Evolutionary conservation across 2,329 filamentous ascomycete species (phyloP).

Genomic region (Microsporum ferrugineum): DNA sequence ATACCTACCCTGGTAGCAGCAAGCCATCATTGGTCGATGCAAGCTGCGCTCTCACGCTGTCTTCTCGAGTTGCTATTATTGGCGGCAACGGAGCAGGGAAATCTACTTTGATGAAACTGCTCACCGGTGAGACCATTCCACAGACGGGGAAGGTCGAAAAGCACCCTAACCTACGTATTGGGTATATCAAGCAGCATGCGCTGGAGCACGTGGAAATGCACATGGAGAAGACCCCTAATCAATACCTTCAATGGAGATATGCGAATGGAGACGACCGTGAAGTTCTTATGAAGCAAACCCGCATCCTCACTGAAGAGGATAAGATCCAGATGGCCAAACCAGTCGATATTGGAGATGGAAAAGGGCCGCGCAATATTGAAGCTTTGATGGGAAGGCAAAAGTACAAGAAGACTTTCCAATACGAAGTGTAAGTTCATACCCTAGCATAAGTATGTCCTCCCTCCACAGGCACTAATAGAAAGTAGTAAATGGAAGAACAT

Average conservation of each 20-base stretch:
- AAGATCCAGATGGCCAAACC: slow-evolving; percentile 83
- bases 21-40: slow-evolving; percentile 85
- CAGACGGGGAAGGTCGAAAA: slow-evolving; percentile 83
- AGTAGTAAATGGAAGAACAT: slow-evolving; percentile 71
- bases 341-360: slow-evolving; percentile 75
- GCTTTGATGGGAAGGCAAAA: slow-evolving; percentile 91
- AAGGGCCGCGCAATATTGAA: slow-evolving; percentile 66
- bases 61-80: slow-evolving; percentile 89
- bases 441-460: background rate
- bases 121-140: slow-evolving; percentile 85
- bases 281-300: slow-evolving; percentile 94
- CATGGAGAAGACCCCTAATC: slow-evolving; percentile 95
- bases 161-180: slow-evolving; percentile 95
- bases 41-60: slow-evolving; percentile 76
- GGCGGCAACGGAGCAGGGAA: slow-evolving; percentile 97
- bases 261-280: slow-evolving; percentile 94
- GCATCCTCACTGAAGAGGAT: slow-evolving; percentile 74
- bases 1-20: slow-evolving; percentile 77
- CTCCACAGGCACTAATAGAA: background rate
- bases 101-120: slow-evolving; percentile 92
- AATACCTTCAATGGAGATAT: slow-evolving; percentile 98
- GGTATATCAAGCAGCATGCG: slow-evolving; percentile 99
- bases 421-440: slow-evolving; percentile 63
- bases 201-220: slow-evolving; percentile 99
- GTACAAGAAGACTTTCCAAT: slow-evolving; percentile 98